These are phyloP conservation scores for Neurospora cerealis DNA, from an alignment of 495 filamentous ascomycete species.

Conservation along the genomic window DNA sequence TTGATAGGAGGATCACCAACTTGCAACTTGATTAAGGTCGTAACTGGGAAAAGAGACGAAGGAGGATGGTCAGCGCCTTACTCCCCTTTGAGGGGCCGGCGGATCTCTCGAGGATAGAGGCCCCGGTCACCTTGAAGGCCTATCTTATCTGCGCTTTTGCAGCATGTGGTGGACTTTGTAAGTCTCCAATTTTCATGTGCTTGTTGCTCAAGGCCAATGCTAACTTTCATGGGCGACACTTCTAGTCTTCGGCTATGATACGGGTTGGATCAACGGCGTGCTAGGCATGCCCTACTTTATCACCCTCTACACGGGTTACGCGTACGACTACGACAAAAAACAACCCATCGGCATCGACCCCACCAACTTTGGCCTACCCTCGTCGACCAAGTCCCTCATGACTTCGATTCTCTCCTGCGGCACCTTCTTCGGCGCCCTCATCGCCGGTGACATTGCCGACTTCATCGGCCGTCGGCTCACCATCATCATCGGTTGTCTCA, in stretches of 20 bases:
- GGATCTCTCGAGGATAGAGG: conserved; percentile 46
- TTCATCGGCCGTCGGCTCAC: conserved; percentile 56
- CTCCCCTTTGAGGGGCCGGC: conserved; percentile 22
- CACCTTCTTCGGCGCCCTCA: conserved; percentile 65
- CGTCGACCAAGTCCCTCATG: conserved; percentile 50
- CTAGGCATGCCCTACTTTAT: conserved; percentile 45
- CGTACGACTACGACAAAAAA: conserved; percentile 42
- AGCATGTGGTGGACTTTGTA: conserved; percentile 52
- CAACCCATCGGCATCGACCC: conserved; percentile 24
- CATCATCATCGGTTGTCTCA: conserved; percentile 51
- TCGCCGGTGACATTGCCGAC: conserved; percentile 61
- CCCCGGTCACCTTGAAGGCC: conserved; percentile 55
- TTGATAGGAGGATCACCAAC: background rate
- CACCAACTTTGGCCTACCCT: conserved; percentile 18
- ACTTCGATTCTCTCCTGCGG: conserved; percentile 64
- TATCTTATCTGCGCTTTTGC: conserved; percentile 60
- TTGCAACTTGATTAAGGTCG: background rate
- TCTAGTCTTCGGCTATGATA: conserved; percentile 51
- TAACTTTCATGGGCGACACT: background rate
- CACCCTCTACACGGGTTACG: conserved; percentile 54
- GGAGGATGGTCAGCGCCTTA: conserved; percentile 3
- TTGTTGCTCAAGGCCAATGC: background rate
- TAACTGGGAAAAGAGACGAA: background rate
- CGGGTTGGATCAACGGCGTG: conserved; percentile 55
- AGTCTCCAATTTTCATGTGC: conserved; percentile 1